A percentile compares a stretch with the other conserved stretches of the same genome.
Conservation (phyloP, 2,329 filamentous ascomycete genomes). For the Tolypocladium endophyticum region DNA sequence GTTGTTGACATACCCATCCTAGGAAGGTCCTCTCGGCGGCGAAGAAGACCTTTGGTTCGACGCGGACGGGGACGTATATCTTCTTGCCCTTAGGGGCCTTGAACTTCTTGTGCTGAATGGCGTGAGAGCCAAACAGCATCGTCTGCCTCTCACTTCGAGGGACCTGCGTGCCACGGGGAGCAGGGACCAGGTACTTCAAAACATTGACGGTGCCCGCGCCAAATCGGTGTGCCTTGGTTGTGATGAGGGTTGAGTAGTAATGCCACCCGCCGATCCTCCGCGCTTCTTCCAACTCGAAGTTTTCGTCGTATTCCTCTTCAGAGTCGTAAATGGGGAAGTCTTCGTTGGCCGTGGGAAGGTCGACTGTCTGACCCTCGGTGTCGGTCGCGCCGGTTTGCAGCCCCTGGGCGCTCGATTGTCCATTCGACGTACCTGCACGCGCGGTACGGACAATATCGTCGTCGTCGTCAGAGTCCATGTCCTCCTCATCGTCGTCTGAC, state of each 20-base stretch:
- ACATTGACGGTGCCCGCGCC: constrained; percentile 31
- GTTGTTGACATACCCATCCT: constrained; percentile 58
- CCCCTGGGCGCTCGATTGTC: constrained; percentile 28
- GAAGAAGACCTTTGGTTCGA: constrained; percentile 97
- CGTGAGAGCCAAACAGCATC: constrained; percentile 41
- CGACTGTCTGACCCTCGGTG: constrained; percentile 72
- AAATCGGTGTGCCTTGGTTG: constrained; percentile 30
- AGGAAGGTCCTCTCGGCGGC: constrained; percentile 93
- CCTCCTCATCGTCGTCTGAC: constrained; percentile 66
- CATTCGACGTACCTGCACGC: constrained; percentile 12
- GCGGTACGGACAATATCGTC: constrained; percentile 29
- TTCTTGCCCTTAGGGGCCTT: constrained; percentile 74
- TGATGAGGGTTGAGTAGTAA: constrained; percentile 55
- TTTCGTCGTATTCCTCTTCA: constrained; percentile 62
- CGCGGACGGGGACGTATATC: constrained; percentile 90
- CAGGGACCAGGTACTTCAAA: constrained; percentile 42
- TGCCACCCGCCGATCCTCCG: constrained; percentile 64
- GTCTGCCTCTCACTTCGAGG: constrained; percentile 44
- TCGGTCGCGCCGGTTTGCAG: constrained; percentile 44
- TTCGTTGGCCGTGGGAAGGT: constrained; percentile 47
- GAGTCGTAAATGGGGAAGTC: constrained; percentile 89
- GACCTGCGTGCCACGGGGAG: constrained; percentile 44
- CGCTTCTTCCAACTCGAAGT: constrained; percentile 68
- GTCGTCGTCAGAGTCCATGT: constrained; percentile 58
- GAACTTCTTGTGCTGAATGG: constrained; percentile 50